These are phyloP conservation scores for Clitopilus hobsonii DNA, from an alignment of 768 basidiomycete genomes.

Conservation along the genomic window DNA sequence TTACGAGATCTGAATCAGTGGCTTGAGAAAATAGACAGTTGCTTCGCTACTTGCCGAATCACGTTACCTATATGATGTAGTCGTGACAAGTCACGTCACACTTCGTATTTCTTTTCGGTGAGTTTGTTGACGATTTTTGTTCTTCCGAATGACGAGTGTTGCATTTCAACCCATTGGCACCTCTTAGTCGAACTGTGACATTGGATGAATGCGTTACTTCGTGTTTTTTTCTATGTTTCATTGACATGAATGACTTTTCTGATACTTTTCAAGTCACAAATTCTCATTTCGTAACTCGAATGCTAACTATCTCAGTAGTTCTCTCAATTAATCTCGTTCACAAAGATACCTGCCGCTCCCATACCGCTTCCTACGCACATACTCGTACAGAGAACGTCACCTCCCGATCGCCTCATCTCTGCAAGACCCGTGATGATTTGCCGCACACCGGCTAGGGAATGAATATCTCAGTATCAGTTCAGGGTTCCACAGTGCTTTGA, in stretches of 20 bases:
- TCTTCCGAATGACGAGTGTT: conserved; percentile 84
- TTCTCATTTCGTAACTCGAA: neutral
- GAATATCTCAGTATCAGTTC: neutral
- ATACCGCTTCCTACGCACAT: conserved; percentile 81
- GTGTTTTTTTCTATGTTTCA: conserved; percentile 42
- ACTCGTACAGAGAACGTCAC: conserved; percentile 73
- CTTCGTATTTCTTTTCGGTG: neutral
- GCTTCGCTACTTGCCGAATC: conserved; percentile 18
- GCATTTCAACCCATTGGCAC: conserved; percentile 75
- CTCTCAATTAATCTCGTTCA: conserved; percentile 54
- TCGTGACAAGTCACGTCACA: neutral
- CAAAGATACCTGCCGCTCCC: conserved; percentile 80
- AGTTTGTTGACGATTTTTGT: conserved; percentile 14
- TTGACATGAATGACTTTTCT: conserved; percentile 83
- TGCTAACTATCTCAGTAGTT: neutral
- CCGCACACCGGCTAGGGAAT: conserved; percentile 64
- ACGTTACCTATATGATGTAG: conserved; percentile 7
- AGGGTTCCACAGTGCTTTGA: conserved; percentile 1
- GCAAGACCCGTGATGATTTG: conserved; percentile 88
- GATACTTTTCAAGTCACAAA: conserved; percentile 35
- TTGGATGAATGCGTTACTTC: conserved; percentile 14
- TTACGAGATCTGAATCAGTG: conserved; percentile 8
- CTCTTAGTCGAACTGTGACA: conserved; percentile 84
- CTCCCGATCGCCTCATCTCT: conserved; percentile 66
- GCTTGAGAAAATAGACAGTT: conserved; percentile 23